A percentile compares a stretch with the other conserved stretches of the same genome.
phyloP scores from a whole-genome alignment of 2,329 filamentous ascomycete species.

The Penicillium sp. region DNA sequence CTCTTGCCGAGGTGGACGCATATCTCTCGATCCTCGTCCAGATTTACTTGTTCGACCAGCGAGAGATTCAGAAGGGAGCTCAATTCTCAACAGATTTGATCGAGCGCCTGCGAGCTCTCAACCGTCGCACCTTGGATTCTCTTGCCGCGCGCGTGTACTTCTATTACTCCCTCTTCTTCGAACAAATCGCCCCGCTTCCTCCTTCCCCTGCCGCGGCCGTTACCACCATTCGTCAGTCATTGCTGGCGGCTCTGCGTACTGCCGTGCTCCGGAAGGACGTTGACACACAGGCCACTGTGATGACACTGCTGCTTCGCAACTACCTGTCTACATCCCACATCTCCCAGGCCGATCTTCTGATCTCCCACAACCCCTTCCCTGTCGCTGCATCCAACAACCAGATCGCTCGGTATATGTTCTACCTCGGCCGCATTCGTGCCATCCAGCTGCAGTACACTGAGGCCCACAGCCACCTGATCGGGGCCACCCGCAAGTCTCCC shows the following conservation, averaged over 20 bases:
- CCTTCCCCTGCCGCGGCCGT: slow-evolving; percentile 87
- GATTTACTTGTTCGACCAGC: slow-evolving; percentile 85
- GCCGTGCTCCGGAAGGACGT: slow-evolving; percentile 96
- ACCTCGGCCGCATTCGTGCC: slow-evolving; percentile 91
- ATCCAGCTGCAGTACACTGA: slow-evolving; percentile 97
- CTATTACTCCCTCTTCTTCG: slow-evolving; percentile 94
- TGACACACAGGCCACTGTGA: slow-evolving; percentile 95
- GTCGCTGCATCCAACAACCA: slow-evolving; percentile 95
- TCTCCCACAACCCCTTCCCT: slow-evolving; percentile 94
- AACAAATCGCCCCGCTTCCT: slow-evolving; percentile 82
- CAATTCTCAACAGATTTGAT: slow-evolving; percentile 82
- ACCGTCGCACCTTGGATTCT: slow-evolving; percentile 90
- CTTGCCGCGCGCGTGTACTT: slow-evolving; percentile 96
- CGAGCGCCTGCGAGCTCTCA: slow-evolving; percentile 82
- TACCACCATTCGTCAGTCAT: slow-evolving; percentile 79
- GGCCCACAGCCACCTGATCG: slow-evolving; percentile 89
- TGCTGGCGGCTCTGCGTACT: slow-evolving; percentile 86
- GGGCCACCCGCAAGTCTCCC: slow-evolving; percentile 92
- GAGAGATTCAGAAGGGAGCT: slow-evolving; percentile 76
- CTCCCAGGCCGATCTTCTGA: slow-evolving; percentile 90
- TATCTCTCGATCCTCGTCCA: slow-evolving; percentile 85
- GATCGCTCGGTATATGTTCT: slow-evolving; percentile 95
- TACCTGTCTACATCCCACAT: slow-evolving; percentile 97
- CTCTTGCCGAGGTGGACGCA: slow-evolving; percentile 82
- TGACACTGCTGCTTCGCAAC: slow-evolving; percentile 90